Conservation (phyloP, 345 rosid species). For the Camelina neglecta region DNA sequence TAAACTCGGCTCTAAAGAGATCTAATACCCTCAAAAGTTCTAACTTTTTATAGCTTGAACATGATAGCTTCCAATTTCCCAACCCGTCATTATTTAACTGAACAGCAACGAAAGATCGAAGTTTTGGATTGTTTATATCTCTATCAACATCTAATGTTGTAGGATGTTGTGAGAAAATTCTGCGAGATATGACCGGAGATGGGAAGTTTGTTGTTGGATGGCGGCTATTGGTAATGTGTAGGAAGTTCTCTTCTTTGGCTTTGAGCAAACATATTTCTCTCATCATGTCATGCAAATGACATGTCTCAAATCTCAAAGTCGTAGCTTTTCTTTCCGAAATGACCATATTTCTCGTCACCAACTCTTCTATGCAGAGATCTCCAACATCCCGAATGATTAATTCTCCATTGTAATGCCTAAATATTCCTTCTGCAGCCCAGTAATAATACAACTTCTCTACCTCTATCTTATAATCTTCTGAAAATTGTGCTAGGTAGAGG, state of each 20-base stretch:
- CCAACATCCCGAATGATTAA: no score
- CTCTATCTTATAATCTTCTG: no score
- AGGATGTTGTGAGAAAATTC: constrained; percentile 19
- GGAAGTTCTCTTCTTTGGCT: constrained; percentile 7
- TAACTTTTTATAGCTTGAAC: no score
- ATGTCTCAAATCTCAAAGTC: background rate
- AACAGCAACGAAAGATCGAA: background rate
- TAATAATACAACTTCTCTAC: no score
- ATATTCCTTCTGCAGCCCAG: no score
- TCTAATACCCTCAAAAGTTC: no score
- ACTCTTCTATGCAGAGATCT: constrained; percentile 36
- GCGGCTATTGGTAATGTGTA: no score
- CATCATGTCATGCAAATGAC: constrained; percentile 34
- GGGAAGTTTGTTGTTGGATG: background rate
- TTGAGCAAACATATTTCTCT: constrained; percentile 26
- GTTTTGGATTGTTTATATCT: background rate
- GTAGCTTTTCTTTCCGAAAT: background rate
- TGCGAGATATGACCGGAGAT: constrained; percentile 6
- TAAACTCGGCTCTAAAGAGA: background rate
- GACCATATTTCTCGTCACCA: constrained; percentile 42
- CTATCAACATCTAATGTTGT: background rate
- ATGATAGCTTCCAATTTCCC: no score
- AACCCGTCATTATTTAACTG: no score
- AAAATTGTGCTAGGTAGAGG: no score
- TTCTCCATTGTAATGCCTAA: no score